Conservation (phyloP, 2,329 filamentous ascomycete species). For the Colletotrichum eleusines region DNA sequence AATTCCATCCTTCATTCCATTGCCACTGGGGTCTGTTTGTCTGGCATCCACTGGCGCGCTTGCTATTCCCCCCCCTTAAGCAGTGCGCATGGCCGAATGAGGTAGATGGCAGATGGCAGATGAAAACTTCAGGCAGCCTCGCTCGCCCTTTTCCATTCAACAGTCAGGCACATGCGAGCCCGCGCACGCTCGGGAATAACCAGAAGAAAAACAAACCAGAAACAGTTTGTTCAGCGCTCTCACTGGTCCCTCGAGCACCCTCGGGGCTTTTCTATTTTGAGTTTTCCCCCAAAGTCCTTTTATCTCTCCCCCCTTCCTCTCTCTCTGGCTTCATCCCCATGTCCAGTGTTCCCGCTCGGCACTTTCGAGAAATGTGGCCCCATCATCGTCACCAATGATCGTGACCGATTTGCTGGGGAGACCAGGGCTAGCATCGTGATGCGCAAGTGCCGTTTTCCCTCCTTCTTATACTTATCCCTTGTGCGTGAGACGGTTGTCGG, state of each 20-base stretch:
- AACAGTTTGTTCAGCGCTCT: slow-evolving; percentile 11
- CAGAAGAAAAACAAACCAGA: background rate
- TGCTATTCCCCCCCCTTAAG: too few species aligned
- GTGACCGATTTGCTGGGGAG: slow-evolving; percentile 4
- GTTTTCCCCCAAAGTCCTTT: slow-evolving; percentile 33
- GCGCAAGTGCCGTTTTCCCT: slow-evolving; percentile 26
- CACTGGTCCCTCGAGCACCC: slow-evolving; percentile 14
- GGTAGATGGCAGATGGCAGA: background rate
- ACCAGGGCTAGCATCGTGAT: slow-evolving; percentile 9
- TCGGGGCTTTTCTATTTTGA: slow-evolving; percentile 38
- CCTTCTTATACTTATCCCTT: slow-evolving; percentile 14
- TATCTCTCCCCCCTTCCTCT: too few species aligned
- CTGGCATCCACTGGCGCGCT: background rate
- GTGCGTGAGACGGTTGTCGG: slow-evolving; percentile 9
- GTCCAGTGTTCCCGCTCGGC: slow-evolving; percentile 27
- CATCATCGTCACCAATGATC: slow-evolving; percentile 10
- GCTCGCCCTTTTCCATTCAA: background rate
- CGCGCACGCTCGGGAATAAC: background rate
- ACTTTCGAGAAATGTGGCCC: slow-evolving; percentile 22
- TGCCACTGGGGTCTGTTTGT: too few species aligned
- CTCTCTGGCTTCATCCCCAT: slow-evolving; percentile 27
- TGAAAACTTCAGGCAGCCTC: slow-evolving; percentile 4
- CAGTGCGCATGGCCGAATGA: background rate
- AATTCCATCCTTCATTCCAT: background rate
- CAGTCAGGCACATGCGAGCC: slow-evolving; percentile 7